Percentiles rank a stretch among this genome's conserved stretches.
These are phyloP conservation scores for Ceratocystis papillata DNA, from an alignment of 2,329 filamentous ascomycete genomes.

Conservation along the genomic window DNA sequence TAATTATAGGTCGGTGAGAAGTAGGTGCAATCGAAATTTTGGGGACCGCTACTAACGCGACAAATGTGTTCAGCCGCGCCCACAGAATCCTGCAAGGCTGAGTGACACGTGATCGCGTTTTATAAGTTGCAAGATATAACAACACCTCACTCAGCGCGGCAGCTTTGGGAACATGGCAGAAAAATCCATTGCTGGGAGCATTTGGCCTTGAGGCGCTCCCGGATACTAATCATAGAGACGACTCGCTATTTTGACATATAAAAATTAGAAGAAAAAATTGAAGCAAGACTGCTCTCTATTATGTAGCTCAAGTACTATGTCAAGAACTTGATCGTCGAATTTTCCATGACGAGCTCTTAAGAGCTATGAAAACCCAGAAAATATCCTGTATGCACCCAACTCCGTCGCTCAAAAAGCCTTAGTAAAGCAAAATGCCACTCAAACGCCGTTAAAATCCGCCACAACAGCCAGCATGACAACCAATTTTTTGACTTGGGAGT, in stretches of 20 bases:
- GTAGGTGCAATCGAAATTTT: slow-evolving; percentile 16
- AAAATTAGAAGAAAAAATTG: too few species aligned
- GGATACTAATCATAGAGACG: too few species aligned
- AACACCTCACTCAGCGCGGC: neutral
- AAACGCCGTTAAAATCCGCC: neutral
- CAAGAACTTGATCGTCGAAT: too few species aligned
- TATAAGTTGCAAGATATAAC: too few species aligned
- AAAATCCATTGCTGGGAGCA: neutral
- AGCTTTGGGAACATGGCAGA: neutral
- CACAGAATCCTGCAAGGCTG: slow-evolving; percentile 24
- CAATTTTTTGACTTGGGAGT: neutral
- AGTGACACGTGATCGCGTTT: slow-evolving; percentile 20
- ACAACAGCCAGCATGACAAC: neutral
- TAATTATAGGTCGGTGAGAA: slow-evolving; percentile 1
- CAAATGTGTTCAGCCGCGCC: slow-evolving; percentile 23
- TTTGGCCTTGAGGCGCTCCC: neutral
- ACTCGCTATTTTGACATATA: neutral
- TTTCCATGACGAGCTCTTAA: too few species aligned
- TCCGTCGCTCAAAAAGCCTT: slow-evolving; percentile 4
- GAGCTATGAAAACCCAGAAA: neutral
- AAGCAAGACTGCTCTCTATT: too few species aligned
- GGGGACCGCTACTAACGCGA: slow-evolving; percentile 15
- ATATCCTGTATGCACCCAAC: neutral
- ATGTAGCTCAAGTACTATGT: too few species aligned
- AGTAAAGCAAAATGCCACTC: slow-evolving; percentile 4